Conservation (phyloP, 192 early-diverging fungal species). For the Coemansia sp. region DNA sequence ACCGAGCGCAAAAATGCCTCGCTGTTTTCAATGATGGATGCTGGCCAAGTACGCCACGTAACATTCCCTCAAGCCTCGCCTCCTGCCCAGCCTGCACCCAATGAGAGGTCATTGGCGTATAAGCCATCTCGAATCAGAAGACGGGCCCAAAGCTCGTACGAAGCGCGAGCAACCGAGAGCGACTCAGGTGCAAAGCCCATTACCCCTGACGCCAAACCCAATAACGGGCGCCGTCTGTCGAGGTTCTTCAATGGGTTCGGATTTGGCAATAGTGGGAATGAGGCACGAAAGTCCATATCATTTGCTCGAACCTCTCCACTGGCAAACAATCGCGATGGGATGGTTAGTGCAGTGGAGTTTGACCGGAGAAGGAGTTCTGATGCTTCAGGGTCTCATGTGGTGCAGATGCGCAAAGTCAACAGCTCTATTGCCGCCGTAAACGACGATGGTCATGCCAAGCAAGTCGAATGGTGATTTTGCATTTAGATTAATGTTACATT, state of each 20-base stretch:
- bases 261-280: neutral
- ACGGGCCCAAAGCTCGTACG: conserved; percentile 21
- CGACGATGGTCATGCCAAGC: too few relatives aligned
- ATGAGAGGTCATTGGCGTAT: neutral
- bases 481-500: too few relatives aligned
- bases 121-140: conserved; percentile 34
- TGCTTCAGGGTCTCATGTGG: neutral
- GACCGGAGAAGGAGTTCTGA: neutral
- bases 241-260: conserved; percentile 1
- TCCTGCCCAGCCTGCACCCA: neutral
- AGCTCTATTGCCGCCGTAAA: neutral
- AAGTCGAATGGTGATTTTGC: too few relatives aligned
- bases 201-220: neutral
- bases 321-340: neutral
- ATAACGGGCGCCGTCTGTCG: neutral
- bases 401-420: conserved; percentile 1
- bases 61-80: neutral
- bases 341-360: neutral
- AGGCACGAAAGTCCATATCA: too few relatives aligned
- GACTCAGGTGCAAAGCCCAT: neutral
- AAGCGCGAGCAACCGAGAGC: neutral
- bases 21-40: conserved; percentile 38
- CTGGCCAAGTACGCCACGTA: neutral
- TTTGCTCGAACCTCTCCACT: too few relatives aligned
- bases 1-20: conserved; percentile 28